A percentile compares a stretch with the other conserved stretches of the same genome.
phyloP scores from a whole-genome alignment of 805 yeast genomes.

The Teunomyces barrocoloradensis region DNA sequence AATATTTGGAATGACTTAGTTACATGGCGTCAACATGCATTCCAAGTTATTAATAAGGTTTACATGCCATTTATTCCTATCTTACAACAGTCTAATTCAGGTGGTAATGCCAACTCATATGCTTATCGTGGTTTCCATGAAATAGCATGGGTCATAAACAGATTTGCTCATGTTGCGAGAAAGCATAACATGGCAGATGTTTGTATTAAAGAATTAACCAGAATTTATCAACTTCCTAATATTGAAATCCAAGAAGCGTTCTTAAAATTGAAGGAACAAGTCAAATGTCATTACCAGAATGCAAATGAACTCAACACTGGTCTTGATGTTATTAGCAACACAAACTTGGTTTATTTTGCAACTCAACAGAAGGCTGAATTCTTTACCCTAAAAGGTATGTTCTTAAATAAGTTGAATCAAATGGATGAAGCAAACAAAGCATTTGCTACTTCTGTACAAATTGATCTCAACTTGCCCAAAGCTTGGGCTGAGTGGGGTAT shows the following conservation, averaged over 20 bases:
- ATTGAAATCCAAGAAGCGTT: slow-evolving; percentile 98
- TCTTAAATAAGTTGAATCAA: slow-evolving; percentile 83
- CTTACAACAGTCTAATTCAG: slow-evolving; percentile 63
- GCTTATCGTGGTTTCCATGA: slow-evolving; percentile 98
- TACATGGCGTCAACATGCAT: slow-evolving; percentile 98
- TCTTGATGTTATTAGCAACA: slow-evolving; percentile 92
- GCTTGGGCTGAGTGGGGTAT: slow-evolving; percentile 99
- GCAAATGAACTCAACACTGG: slow-evolving; percentile 91
- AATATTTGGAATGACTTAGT: slow-evolving; percentile 96
- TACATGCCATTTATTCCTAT: slow-evolving; percentile 91
- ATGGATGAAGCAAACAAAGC: slow-evolving; percentile 97
- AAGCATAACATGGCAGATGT: slow-evolving; percentile 97
- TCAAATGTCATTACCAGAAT: slow-evolving; percentile 94
- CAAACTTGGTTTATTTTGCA: slow-evolving; percentile 93
- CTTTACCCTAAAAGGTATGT: slow-evolving; percentile 97
- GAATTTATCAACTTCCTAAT: slow-evolving; percentile 93
- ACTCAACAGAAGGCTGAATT: slow-evolving; percentile 98
- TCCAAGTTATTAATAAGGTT: slow-evolving; percentile 91
- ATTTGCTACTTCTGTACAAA: slow-evolving; percentile 95
- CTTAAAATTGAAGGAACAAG: slow-evolving; percentile 92
- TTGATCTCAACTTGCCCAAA: slow-evolving; percentile 89
- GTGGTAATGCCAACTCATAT: slow-evolving; percentile 79
- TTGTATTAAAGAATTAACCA: slow-evolving; percentile 86
- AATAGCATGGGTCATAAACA: slow-evolving; percentile 96
- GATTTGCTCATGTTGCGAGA: slow-evolving; percentile 98